phyloP scores from a whole-genome alignment of 2,329 filamentous ascomycete species.

The Penicillium decumbens region DNA sequence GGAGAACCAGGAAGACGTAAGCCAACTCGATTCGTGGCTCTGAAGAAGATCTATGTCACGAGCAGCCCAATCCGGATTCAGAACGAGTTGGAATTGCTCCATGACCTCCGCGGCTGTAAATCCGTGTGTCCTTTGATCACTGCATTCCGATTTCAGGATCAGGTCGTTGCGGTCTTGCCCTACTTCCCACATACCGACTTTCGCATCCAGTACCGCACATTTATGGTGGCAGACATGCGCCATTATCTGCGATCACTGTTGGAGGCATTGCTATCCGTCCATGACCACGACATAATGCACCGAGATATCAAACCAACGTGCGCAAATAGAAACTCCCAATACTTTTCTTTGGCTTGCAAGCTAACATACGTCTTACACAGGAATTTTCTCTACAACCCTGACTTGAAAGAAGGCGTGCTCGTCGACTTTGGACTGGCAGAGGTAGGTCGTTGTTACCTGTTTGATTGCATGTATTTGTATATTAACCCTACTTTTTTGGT shows the following conservation, averaged over 20 bases:
- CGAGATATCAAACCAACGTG: slow-evolving; percentile 91
- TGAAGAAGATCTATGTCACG: slow-evolving; percentile 99
- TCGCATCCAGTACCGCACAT: slow-evolving; percentile 80
- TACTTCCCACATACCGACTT: slow-evolving; percentile 97
- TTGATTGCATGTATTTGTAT: neutral
- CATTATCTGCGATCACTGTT: slow-evolving; percentile 88
- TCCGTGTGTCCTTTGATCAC: slow-evolving; percentile 95
- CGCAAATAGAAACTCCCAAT: slow-evolving; percentile 13
- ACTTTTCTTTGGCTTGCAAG: neutral
- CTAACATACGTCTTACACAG: slow-evolving; percentile 30
- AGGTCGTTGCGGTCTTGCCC: slow-evolving; percentile 89
- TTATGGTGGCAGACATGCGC: slow-evolving; percentile 79
- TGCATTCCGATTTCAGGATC: slow-evolving; percentile 89
- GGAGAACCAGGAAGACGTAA: slow-evolving; percentile 40
- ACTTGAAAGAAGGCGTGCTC: slow-evolving; percentile 71
- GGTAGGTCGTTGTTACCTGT: slow-evolving; percentile 27
- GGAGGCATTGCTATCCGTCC: slow-evolving; percentile 75
- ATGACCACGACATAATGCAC: slow-evolving; percentile 79
- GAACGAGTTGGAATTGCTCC: slow-evolving; percentile 90
- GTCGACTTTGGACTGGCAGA: slow-evolving; percentile 99
- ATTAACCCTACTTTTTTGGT: slow-evolving; percentile 5
- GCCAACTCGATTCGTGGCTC: slow-evolving; percentile 76
- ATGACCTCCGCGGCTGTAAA: slow-evolving; percentile 75
- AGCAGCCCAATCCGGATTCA: slow-evolving; percentile 89
- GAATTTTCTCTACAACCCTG: slow-evolving; percentile 89